Base-by-base conservation (phyloP, 164 flowering plant genomes). In the Vitis rotundifolia region DNA sequence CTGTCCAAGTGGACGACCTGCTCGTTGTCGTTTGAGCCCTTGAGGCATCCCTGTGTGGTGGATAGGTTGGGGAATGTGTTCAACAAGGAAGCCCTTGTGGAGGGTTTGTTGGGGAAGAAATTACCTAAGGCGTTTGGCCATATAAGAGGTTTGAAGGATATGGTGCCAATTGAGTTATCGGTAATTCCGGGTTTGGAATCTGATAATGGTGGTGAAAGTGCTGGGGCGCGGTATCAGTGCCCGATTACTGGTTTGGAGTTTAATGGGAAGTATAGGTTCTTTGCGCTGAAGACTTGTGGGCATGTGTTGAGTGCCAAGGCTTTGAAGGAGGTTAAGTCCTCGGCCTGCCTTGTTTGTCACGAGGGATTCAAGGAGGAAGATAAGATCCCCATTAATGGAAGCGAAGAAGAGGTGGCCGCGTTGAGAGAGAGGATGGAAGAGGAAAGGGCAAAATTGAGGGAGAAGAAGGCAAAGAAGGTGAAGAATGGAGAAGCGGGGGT, bases 261-360 rank as follows among this genome's bases (percentile, higher is more conserved):
- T 22, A 95, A 93, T 75, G 98, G 98, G 8, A 93, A 91, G 82
- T 89, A 90, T 54, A 93, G 80, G 77, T 93, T 95, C 65, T 81
- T 85, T 10, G 90, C 88, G 0, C 58, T 95, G 75, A 82, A 73
- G 70, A 83, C 75, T 9, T 95, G 99, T 71, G 99, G 99, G 66
- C 99, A 95, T 86, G 98, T 95, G n/a, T 61, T 95, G 83, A 95
- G 99, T 78, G 89, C 87, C 0, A 95, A 93, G 78, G 96, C 98
- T 0, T 70, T 95, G 82, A 95, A 92, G 81, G 98, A 93, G 81
- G 93, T 95, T 12, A 91, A 91, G 63, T 86, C 88, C 0, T 81
- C 91, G 0, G 63, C 82, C 1, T 93, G 99, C 72, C 75, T 91
- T 71, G 93, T 93, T 49, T 95, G 99, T 68, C 94, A 91, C 63